These are phyloP conservation scores for Furcasterigmium sp. DNA, from an alignment of 2,329 filamentous ascomycete species.

Conservation along the genomic window DNA sequence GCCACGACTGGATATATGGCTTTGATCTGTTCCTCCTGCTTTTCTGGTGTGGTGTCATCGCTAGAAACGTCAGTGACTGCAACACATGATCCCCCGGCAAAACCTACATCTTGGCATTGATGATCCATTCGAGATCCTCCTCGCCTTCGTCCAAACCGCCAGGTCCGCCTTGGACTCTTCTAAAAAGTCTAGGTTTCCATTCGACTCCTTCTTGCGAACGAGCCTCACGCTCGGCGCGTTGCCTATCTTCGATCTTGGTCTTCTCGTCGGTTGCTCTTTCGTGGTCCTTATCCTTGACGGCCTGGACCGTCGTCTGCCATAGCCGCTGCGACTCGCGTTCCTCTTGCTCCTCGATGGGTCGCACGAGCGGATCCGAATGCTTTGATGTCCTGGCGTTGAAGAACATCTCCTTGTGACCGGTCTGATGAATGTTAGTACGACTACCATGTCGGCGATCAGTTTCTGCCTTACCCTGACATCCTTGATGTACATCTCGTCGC, in stretches of 20 bases:
- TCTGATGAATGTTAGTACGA: constrained; percentile 47
- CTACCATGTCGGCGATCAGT: not conserved
- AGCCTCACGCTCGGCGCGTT: constrained; percentile 81
- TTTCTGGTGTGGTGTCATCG: constrained; percentile 59
- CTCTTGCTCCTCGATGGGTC: constrained; percentile 80
- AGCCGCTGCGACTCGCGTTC: constrained; percentile 86
- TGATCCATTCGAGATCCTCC: constrained; percentile 91
- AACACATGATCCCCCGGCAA: not conserved
- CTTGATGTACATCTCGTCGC: constrained; percentile 89
- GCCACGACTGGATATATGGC: constrained; percentile 79
- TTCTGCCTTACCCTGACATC: constrained; percentile 62
- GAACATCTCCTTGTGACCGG: constrained; percentile 80
- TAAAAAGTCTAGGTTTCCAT: constrained; percentile 86
- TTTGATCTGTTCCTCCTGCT: constrained; percentile 77
- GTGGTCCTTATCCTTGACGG: constrained; percentile 81
- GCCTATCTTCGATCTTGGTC: constrained; percentile 89
- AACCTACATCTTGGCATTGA: constrained; percentile 75
- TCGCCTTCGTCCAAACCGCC: constrained; percentile 73
- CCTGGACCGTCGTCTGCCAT: constrained; percentile 77
- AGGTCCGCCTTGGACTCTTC: constrained; percentile 64
- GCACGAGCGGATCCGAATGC: constrained; percentile 65
- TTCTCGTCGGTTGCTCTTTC: constrained; percentile 90
- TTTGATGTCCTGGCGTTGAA: constrained; percentile 81
- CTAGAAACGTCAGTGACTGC: constrained; percentile 26
- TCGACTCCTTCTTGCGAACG: constrained; percentile 74